Conservation (phyloP, 495 filamentous ascomycete genomes). For the Neurospora sp. region DNA sequence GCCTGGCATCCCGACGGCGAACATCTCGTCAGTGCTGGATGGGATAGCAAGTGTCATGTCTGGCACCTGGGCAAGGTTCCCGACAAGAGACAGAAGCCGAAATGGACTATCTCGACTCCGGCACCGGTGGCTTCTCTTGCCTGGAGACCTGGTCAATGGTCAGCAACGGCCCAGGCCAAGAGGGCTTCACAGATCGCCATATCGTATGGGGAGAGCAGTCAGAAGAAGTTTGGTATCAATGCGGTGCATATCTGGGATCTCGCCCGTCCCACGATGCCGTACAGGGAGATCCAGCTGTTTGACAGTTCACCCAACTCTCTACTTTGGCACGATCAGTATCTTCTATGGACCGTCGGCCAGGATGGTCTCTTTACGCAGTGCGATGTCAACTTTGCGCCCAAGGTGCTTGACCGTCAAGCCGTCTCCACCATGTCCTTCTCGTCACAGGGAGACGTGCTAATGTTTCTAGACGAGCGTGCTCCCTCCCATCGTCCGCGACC, state of each 20-base stretch:
- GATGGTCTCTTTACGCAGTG: conserved; percentile 80
- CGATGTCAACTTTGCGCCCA: conserved; percentile 72
- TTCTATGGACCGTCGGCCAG: conserved; percentile 84
- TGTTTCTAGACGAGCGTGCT: conserved; percentile 43
- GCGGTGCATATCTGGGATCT: conserved; percentile 91
- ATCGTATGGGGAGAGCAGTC: conserved; percentile 39
- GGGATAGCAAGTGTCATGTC: conserved; percentile 74
- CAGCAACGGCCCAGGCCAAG: conserved; percentile 52
- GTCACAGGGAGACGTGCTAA: conserved; percentile 47
- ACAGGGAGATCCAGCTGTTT: conserved; percentile 72
- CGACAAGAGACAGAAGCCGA: conserved; percentile 72
- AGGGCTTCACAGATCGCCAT: conserved; percentile 48
- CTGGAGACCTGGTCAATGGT: conserved; percentile 79
- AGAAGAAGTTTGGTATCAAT: conserved; percentile 47
- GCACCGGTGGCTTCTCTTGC: conserved; percentile 63
- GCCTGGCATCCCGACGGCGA: conserved; percentile 96
- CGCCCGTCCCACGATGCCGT: conserved; percentile 75
- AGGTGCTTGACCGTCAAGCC: conserved; percentile 63
- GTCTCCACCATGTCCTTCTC: conserved; percentile 56
- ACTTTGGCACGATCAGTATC: conserved; percentile 82
- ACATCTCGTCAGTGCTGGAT: conserved; percentile 74
- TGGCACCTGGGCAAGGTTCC: conserved; percentile 82
- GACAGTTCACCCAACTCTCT: conserved; percentile 61
- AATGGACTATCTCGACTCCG: conserved; percentile 46
- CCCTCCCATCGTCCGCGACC: conserved; percentile 28